phyloP scores from a whole-genome alignment of 2,329 filamentous ascomycete species.

The Nemania diffusa region DNA sequence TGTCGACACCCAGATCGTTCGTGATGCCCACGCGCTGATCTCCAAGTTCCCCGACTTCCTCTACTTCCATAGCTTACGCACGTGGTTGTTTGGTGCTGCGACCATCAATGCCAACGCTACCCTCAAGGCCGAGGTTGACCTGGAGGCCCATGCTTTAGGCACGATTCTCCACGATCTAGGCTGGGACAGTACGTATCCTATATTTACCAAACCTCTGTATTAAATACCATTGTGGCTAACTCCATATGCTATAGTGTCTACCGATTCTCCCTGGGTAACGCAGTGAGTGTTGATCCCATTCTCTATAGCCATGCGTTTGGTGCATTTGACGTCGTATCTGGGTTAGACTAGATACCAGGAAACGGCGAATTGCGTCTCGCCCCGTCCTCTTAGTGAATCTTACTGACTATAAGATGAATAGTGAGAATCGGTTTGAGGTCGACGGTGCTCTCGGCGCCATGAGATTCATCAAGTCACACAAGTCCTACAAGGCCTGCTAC shows the following conservation, averaged over 20 bases:
- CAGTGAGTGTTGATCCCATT: conserved; percentile 10
- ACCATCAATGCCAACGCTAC: conserved; percentile 34
- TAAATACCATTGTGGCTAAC: conserved; percentile 6
- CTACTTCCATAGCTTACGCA: conserved; percentile 33
- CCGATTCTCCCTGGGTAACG: conserved; percentile 28
- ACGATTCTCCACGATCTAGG: conserved; percentile 36
- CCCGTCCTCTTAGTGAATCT: background rate
- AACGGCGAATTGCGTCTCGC: background rate
- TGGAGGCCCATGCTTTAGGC: conserved; percentile 35
- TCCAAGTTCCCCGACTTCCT: conserved; percentile 32
- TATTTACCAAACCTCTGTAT: background rate
- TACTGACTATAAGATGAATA: conserved; percentile 15
- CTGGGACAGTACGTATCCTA: conserved; percentile 30
- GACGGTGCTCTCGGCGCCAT: conserved; percentile 34
- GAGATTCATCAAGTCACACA: conserved; percentile 31
- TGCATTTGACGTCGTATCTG: background rate
- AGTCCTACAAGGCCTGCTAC: conserved; percentile 19
- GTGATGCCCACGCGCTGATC: conserved; percentile 31
- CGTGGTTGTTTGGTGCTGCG: conserved; percentile 32
- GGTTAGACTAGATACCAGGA: background rate
- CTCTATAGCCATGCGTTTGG: background rate
- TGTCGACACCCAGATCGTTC: conserved; percentile 36
- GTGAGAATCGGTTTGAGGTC: conserved; percentile 35
- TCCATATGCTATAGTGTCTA: conserved; percentile 11
- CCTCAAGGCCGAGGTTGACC: conserved; percentile 30